These are phyloP conservation scores for Dysphania ambrosioides DNA, from an alignment of 148 eudicot species.

Conservation along the genomic window DNA sequence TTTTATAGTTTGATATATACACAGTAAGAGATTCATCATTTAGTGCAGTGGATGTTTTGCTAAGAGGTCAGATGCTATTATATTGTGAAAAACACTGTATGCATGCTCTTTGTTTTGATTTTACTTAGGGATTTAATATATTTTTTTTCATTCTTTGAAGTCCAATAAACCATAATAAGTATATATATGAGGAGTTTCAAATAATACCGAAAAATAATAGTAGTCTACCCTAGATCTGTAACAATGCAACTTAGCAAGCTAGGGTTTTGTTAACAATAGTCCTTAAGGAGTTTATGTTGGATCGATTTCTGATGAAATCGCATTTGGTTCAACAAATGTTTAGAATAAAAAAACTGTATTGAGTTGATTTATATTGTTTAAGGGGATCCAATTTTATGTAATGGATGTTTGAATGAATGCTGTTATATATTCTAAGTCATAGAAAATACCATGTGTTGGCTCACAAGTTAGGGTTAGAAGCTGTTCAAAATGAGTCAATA, in stretches of 20 bases:
- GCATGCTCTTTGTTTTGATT: background rate
- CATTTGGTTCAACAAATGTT: background rate
- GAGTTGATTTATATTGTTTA: no score
- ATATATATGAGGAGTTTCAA: no score
- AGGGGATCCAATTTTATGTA: background rate
- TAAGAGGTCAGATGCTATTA: background rate
- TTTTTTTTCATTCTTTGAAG: background rate
- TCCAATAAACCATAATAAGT: background rate
- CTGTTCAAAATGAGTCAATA: background rate
- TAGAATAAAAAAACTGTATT: no score
- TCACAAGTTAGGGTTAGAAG: slow-evolving; percentile 7
- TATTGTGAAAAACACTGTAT: background rate
- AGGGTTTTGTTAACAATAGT: background rate
- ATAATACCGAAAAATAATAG: no score
- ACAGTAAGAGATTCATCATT: no score
- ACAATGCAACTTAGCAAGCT: no score
- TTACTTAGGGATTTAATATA: no score
- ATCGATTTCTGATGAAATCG: background rate
- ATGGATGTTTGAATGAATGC: background rate
- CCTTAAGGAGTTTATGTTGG: background rate
- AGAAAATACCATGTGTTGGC: background rate
- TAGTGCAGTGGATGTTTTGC: background rate
- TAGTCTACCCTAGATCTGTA: no score
- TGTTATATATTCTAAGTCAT: no score
- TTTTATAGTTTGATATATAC: no score